Conservation (phyloP, 2,329 filamentous ascomycete species). For the Chaetothyriales sp. region DNA sequence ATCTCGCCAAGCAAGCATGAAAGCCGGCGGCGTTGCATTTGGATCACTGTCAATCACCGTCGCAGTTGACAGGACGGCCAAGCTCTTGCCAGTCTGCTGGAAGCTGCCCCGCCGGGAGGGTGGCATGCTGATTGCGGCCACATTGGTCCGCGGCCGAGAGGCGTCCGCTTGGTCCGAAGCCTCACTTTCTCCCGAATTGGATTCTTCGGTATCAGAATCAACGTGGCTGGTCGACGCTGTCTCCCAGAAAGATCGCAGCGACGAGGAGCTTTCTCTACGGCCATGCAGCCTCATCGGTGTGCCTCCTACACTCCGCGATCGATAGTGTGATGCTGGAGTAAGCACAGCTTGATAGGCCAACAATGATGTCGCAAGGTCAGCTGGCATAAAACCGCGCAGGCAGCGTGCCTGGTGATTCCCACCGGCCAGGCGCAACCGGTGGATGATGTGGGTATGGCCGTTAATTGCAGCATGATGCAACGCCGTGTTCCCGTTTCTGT, state of each 20-base stretch:
- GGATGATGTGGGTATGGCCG: constrained; percentile 61
- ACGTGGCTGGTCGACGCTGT: constrained; percentile 29
- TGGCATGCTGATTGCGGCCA: constrained; percentile 1
- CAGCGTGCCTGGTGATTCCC: constrained; percentile 59
- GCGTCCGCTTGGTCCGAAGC: neutral
- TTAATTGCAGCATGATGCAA: constrained; percentile 71
- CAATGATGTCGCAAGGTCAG: constrained; percentile 55
- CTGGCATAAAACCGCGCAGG: constrained; percentile 54
- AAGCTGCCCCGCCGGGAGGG: constrained; percentile 12
- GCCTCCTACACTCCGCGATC: constrained; percentile 51
- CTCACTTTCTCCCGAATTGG: constrained; percentile 15
- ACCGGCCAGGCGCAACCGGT: constrained; percentile 57
- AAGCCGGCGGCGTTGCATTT: constrained; percentile 36
- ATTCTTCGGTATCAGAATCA: constrained; percentile 31
- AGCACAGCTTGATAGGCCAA: constrained; percentile 52
- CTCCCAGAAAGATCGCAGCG: constrained; percentile 55
- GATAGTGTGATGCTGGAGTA: constrained; percentile 46
- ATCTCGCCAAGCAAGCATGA: constrained; percentile 58
- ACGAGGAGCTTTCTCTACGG: constrained; percentile 49
- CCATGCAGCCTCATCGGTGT: constrained; percentile 45
- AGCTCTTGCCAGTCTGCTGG: constrained; percentile 2
- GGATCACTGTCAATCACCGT: neutral
- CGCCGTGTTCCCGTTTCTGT: constrained; percentile 68
- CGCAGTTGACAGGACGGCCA: neutral
- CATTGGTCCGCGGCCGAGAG: constrained; percentile 2